A percentile compares a stretch with the other conserved stretches of the same genome.
phyloP scores from a whole-genome alignment of 441 rosid genomes.

The Metrosideros polymorpha region DNA sequence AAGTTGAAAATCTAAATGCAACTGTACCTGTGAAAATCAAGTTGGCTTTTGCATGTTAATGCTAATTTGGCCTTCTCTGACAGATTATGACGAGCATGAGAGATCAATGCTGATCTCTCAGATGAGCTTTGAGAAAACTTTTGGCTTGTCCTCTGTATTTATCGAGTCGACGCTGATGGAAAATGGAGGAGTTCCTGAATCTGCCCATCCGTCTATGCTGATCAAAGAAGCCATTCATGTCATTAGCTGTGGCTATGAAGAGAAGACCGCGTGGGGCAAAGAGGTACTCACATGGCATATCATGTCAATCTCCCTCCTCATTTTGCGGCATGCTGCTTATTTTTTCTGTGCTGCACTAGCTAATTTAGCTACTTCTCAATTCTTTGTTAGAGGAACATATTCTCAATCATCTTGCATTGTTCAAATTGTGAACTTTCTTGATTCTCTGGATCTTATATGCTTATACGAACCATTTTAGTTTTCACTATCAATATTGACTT shows the following conservation, averaged over 20 bases:
- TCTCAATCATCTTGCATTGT: not conserved
- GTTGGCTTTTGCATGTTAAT: not conserved
- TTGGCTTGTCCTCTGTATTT: conserved; percentile 86
- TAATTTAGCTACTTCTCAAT: not conserved
- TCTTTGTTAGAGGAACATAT: not conserved
- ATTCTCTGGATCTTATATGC: not conserved
- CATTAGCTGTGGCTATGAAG: conserved; percentile 14
- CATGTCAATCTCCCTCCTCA: not conserved
- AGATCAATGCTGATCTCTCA: conserved; percentile 91
- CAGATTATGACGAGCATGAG: conserved; percentile 88
- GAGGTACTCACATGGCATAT: not conserved
- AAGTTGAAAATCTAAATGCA: conserved; percentile 11
- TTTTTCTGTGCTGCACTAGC: not conserved
- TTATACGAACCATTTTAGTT: not conserved
- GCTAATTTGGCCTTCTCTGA: conserved; percentile 24
- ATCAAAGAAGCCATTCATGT: conserved; percentile 8
- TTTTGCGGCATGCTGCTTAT: not conserved
- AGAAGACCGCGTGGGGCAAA: conserved; percentile 13
- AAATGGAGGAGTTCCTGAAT: conserved; percentile 84
- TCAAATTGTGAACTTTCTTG: not conserved
- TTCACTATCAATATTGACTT: not conserved
- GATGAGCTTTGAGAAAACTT: conserved; percentile 86
- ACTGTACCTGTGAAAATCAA: not conserved
- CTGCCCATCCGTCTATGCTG: conserved; percentile 63
- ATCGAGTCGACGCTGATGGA: conserved; percentile 89